These are phyloP conservation scores for Leucogyrophana mollusca DNA, from an alignment of 768 basidiomycete species.

Conservation along the genomic window DNA sequence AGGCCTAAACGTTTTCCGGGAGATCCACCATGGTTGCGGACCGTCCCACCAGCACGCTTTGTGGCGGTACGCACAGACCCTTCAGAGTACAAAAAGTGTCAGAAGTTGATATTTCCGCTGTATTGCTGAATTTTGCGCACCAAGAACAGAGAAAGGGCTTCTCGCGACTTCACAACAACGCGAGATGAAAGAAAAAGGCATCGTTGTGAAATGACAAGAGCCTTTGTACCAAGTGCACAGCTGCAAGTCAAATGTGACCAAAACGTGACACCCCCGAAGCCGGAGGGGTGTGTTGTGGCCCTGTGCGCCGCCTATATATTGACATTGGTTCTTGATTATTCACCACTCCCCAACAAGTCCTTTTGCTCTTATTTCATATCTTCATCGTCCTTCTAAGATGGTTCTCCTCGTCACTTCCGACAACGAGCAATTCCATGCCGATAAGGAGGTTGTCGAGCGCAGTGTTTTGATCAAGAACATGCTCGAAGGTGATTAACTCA, in stretches of 20 bases:
- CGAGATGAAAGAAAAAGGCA: constrained; percentile 45
- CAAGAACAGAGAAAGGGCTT: constrained; percentile 51
- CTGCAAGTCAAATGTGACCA: constrained; percentile 8
- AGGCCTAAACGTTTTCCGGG: constrained; percentile 92
- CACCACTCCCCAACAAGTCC: too few relatives aligned
- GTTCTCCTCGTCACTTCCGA: constrained; percentile 92
- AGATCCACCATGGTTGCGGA: constrained; percentile 90
- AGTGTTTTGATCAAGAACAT: constrained; percentile 98
- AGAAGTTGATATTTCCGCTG: neutral
- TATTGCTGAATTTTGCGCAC: constrained; percentile 13
- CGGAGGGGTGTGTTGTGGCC: too few relatives aligned
- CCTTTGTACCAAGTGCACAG: constrained; percentile 3
- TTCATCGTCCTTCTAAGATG: constrained; percentile 41
- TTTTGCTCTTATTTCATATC: too few relatives aligned
- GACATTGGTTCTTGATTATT: too few relatives aligned
- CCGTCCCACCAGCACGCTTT: constrained; percentile 93
- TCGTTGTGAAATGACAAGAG: constrained; percentile 24
- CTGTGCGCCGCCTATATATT: too few relatives aligned
- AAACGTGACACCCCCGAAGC: too few relatives aligned
- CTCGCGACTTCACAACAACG: constrained; percentile 36
- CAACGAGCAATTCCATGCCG: constrained; percentile 90
- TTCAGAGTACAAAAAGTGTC: constrained; percentile 14
- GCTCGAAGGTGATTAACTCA: constrained; percentile 78
- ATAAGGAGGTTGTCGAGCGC: constrained; percentile 93
- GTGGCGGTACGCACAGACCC: constrained; percentile 89